These are phyloP conservation scores for Ceratobasidium sp. DNA, from an alignment of 1,284 basidiomycete species.

Conservation along the genomic window DNA sequence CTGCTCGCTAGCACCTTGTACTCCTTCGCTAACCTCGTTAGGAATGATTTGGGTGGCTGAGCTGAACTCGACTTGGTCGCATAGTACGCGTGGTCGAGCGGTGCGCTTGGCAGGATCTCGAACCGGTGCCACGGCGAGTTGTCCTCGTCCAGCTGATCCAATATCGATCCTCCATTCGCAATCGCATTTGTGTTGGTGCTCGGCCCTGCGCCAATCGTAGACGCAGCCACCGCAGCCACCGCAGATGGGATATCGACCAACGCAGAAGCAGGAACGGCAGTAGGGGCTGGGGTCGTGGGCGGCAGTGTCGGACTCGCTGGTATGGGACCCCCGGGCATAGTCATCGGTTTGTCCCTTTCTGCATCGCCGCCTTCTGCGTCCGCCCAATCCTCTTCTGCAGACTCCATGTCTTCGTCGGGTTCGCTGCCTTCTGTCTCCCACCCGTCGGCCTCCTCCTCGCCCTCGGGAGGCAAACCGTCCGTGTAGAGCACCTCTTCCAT, in stretches of 20 bases:
- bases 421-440: conserved; percentile 49
- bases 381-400: conserved; percentile 49
- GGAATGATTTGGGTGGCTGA: conserved; percentile 74
- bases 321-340: conserved; percentile 42
- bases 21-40: conserved; percentile 78
- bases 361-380: conserved; percentile 49
- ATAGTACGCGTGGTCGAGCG: conserved; percentile 80
- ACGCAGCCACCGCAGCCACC: conserved; percentile 46
- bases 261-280: conserved; percentile 15
- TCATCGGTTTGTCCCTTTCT: conserved; percentile 41
- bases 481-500: conserved; percentile 38
- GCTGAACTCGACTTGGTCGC: conserved; percentile 58
- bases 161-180: conserved; percentile 47
- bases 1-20: conserved; percentile 80
- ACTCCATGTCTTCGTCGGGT: conserved; percentile 44
- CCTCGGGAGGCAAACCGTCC: conserved; percentile 40
- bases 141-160: conserved; percentile 46
- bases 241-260: conserved; percentile 16
- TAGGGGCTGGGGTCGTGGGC: neutral
- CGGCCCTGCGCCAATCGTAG: conserved; percentile 13
- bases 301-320: neutral
- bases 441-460: conserved; percentile 51
- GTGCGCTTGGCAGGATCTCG: conserved; percentile 74
- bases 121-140: conserved; percentile 71
- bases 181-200: conserved; percentile 22